A percentile compares a stretch with the other conserved stretches of the same genome.
These are phyloP conservation scores for Papiliotrema nemorosa DNA, from an alignment of 1,284 basidiomycete species.

Conservation along the genomic window DNA sequence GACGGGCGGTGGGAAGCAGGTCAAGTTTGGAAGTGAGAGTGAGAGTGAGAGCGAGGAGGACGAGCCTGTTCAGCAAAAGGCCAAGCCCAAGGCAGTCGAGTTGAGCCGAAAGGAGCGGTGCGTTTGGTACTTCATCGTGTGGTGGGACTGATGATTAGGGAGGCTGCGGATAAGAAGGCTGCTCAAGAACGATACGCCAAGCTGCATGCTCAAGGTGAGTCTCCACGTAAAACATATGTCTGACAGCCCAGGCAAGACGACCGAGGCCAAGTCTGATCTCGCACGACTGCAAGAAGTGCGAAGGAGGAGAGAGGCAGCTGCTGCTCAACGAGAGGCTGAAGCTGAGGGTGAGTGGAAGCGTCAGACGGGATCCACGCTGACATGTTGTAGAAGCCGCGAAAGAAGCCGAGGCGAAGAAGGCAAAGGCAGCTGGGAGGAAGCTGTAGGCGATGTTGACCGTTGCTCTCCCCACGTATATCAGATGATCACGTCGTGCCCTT, in stretches of 20 bases:
- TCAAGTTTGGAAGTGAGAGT: conserved; percentile 46
- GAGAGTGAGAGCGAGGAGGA: conserved; percentile 56
- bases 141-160: conserved; percentile 49
- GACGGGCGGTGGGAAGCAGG: conserved; percentile 13
- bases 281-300: conserved; percentile 80
- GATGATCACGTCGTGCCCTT: background rate
- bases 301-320: conserved; percentile 77
- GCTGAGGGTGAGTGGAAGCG: conserved; percentile 57
- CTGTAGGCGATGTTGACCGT: conserved; percentile 1
- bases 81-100: conserved; percentile 45
- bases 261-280: conserved; percentile 80
- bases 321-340: conserved; percentile 78
- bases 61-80: conserved; percentile 15
- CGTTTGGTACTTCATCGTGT: conserved; percentile 17
- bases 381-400: conserved; percentile 35
- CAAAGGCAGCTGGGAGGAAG: conserved; percentile 16
- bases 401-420: conserved; percentile 45
- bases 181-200: conserved; percentile 69
- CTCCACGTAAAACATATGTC: conserved; percentile 8
- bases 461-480: background rate
- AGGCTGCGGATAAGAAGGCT: conserved; percentile 79
- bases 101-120: conserved; percentile 67
- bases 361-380: no score
- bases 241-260: conserved; percentile 69
- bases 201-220: conserved; percentile 64